A percentile compares a stretch with the other conserved stretches of the same genome.
These are phyloP conservation scores for Cryptococcus maquisensis DNA, from an alignment of 1,284 basidiomycete genomes.

Conservation along the genomic window DNA sequence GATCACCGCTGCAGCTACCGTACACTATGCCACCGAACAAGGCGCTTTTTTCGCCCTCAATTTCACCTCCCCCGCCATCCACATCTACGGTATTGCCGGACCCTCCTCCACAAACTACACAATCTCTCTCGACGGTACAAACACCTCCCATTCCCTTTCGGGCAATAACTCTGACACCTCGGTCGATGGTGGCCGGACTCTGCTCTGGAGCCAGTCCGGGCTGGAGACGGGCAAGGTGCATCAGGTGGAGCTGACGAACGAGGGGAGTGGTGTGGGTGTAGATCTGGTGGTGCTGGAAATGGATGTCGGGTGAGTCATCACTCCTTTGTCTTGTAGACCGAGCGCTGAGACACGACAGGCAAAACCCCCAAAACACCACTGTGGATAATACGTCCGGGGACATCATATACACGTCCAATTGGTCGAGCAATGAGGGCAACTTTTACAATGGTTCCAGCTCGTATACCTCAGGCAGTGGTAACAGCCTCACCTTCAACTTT, in stretches of 20 bases:
- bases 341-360: slow-evolving; percentile 19
- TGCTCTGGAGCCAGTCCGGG: slow-evolving; percentile 23
- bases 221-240: slow-evolving; percentile 23
- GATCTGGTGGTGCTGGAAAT: slow-evolving; percentile 33
- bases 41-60: slow-evolving; percentile 30
- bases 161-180: slow-evolving; percentile 15
- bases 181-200: slow-evolving; percentile 17
- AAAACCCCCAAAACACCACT: slow-evolving; percentile 39
- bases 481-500: slow-evolving; percentile 38
- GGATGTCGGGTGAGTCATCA: slow-evolving; percentile 33
- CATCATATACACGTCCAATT: slow-evolving; percentile 40
- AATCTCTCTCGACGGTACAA: slow-evolving; percentile 34
- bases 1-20: slow-evolving; percentile 26
- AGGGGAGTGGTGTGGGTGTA: slow-evolving; percentile 36
- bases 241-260: slow-evolving; percentile 28
- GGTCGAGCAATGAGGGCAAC: slow-evolving; percentile 43
- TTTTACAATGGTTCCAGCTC: slow-evolving; percentile 39
- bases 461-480: slow-evolving; percentile 36
- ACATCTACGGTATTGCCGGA: slow-evolving; percentile 39
- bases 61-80: slow-evolving; percentile 32
- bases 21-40: slow-evolving; percentile 31
- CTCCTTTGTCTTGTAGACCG: neutral
- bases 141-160: slow-evolving; percentile 14
- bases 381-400: slow-evolving; percentile 34
- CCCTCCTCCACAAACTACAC: slow-evolving; percentile 29